These are phyloP conservation scores for Parsonsia alboflavescens DNA, from an alignment of 257 asterid species.

Conservation along the genomic window DNA sequence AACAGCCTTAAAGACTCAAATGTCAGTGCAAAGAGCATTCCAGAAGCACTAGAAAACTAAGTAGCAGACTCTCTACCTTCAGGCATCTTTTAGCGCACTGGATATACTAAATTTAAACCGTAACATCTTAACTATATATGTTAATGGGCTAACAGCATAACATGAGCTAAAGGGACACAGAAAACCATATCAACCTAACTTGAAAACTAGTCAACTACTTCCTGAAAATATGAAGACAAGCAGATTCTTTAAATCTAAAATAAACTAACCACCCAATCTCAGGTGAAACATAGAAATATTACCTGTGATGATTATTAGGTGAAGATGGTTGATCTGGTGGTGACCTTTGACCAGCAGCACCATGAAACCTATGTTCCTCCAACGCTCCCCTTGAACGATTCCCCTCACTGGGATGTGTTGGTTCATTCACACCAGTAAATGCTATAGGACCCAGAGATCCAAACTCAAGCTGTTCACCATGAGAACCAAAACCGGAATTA, in stretches of 20 bases:
- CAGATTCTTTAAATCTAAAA: background rate
- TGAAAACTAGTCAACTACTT: background rate
- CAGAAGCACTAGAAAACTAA: background rate
- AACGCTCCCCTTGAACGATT: conserved; percentile 40
- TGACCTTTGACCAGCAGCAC: conserved; percentile 48
- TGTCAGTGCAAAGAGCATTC: background rate
- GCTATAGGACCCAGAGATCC: conserved; percentile 75
- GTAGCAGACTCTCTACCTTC: background rate
- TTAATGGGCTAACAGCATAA: background rate
- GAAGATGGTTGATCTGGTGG: conserved; percentile 89
- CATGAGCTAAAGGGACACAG: background rate
- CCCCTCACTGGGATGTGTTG: conserved; percentile 54
- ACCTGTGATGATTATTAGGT: conserved; percentile 61
- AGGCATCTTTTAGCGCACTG: background rate
- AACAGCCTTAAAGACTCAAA: background rate
- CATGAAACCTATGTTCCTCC: conserved; percentile 53
- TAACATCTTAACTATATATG: background rate
- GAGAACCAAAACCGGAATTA: conserved; percentile 42
- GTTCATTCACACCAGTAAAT: conserved; percentile 56
- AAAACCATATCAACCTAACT: conserved; percentile 1
- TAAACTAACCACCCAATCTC: background rate
- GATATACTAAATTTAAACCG: background rate
- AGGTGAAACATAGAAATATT: conserved; percentile 13
- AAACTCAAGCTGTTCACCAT: conserved; percentile 78
- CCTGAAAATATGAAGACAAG: background rate